Evolutionary conservation across 805 yeast species (phyloP), one percentile per base, ranked within the genome.

Genomic region (Metschnikowia arizonensis): DNA sequence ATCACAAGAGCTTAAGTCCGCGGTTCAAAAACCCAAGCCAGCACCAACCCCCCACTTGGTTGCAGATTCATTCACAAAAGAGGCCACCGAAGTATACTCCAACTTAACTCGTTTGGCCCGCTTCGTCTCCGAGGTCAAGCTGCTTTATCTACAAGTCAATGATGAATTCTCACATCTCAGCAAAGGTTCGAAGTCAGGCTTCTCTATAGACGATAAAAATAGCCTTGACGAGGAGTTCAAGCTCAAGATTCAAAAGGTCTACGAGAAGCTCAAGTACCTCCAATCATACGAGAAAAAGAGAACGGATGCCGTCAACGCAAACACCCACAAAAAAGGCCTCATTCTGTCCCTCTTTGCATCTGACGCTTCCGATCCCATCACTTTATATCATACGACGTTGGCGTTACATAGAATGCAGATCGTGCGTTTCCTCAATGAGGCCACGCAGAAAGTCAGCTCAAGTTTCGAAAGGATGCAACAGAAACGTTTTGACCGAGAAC

Each of bases 211-310:
- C 8, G 82, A 79, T 32, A 77, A 79, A 53, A 78, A 79, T 48
- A 69, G 72, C 30, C 69, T 81, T 18, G 85, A 81, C 51, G 74
- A 78, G 39, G 80, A 79, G 47, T 68, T 79, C 34, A 72, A 78
- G 46, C 54, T 73, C 19, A 76, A 78, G 55, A 53, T 81, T 37
- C 82, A 78, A 51, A 72, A 72, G 46, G 66, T 78, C 50, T 72
- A 72, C 48, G 77, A 76, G 46, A 74, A 78, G 55, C 67, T 78
- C 38, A 76, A 74, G 47, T 58, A 68, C 43, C 57, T 79, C 40
- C 79, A 76, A 46, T 62, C 66, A 2, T 79, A 83, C 51, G 87
- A 83, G 57, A 51, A 55, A 4, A 69, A 74, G 45, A 64, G 85
- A 48, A 64, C 58, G 39, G 48, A 54, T 17, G 40, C 52, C 2